Percentiles rank a stretch among this genome's conserved stretches.
Evolutionary conservation across 1,284 basidiomycete species (phyloP).

Genomic region (Pholiota adiposa): DNA sequence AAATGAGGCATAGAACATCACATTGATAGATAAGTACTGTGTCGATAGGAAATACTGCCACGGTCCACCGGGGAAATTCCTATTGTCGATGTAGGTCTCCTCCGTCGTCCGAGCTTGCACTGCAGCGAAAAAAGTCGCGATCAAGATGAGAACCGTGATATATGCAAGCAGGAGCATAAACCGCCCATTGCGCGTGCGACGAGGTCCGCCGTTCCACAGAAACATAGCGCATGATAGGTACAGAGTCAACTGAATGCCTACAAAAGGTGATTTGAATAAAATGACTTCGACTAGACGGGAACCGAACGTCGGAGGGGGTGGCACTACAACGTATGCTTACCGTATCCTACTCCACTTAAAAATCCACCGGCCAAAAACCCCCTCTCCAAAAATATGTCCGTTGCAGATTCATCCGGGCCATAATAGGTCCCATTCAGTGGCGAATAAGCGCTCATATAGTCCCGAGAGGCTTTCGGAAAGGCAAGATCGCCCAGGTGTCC

Average conservation of each 20-base stretch:
- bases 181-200: conserved; percentile 30
- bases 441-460: conserved; percentile 4
- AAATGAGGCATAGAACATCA: conserved; percentile 44
- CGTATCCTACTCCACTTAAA: conserved; percentile 37
- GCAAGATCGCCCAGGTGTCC: background rate
- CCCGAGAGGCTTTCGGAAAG: background rate
- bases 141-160: conserved; percentile 40
- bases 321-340: conserved; percentile 19
- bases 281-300: background rate
- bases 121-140: conserved; percentile 44
- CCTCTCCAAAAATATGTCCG: conserved; percentile 38
- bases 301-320: background rate
- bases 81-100: conserved; percentile 47
- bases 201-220: conserved; percentile 38
- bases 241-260: conserved; percentile 44
- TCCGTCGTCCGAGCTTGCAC: conserved; percentile 44
- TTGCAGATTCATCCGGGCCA: conserved; percentile 19
- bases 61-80: conserved; percentile 46
- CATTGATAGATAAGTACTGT: conserved; percentile 42
- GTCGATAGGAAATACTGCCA: conserved; percentile 46
- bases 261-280: background rate
- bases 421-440: conserved; percentile 13
- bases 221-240: conserved; percentile 41
- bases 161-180: conserved; percentile 42
- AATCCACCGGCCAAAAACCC: conserved; percentile 42